phyloP scores from a whole-genome alignment of 2,329 filamentous ascomycete genomes.

The Aphanoascus verrucosus region DNA sequence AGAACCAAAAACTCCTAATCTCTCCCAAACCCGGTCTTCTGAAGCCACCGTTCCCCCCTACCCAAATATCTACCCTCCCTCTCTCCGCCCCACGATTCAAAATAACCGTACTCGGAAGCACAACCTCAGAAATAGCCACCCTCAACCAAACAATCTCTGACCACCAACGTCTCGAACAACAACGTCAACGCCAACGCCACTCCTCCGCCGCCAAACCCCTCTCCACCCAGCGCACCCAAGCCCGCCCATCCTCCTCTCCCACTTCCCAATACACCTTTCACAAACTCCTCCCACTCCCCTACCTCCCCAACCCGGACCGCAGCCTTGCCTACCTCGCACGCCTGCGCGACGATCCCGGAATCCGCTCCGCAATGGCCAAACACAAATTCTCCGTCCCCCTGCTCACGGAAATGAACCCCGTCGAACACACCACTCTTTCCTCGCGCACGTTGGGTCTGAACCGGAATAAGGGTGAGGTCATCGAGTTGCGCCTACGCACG shows the following conservation, averaged over 20 bases:
- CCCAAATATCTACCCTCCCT: constrained; percentile 26
- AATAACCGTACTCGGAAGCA: constrained; percentile 38
- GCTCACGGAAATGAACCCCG: constrained; percentile 91
- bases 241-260: constrained; percentile 20
- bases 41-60: constrained; percentile 36
- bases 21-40: constrained; percentile 39
- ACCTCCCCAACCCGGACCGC: constrained; percentile 65
- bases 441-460: constrained; percentile 76
- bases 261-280: constrained; percentile 65
- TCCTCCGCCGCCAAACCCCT: constrained; percentile 18
- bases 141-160: constrained; percentile 29
- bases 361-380: constrained; percentile 69
- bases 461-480: constrained; percentile 74
- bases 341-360: constrained; percentile 71
- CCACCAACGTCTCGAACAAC: constrained; percentile 16
- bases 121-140: constrained; percentile 32
- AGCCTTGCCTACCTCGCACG: constrained; percentile 62
- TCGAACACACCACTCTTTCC: constrained; percentile 71
- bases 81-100: constrained; percentile 33
- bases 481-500: constrained; percentile 81
- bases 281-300: constrained; percentile 60
- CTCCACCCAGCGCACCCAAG: constrained; percentile 23
- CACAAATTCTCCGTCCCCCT: constrained; percentile 77
- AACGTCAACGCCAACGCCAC: background rate
- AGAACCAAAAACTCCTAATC: constrained; percentile 38